Percentiles rank a stretch among this genome's conserved stretches.
Evolutionary conservation across 2,329 filamentous ascomycete genomes (phyloP).

Genomic region (Chalaropsis thielavioides): DNA sequence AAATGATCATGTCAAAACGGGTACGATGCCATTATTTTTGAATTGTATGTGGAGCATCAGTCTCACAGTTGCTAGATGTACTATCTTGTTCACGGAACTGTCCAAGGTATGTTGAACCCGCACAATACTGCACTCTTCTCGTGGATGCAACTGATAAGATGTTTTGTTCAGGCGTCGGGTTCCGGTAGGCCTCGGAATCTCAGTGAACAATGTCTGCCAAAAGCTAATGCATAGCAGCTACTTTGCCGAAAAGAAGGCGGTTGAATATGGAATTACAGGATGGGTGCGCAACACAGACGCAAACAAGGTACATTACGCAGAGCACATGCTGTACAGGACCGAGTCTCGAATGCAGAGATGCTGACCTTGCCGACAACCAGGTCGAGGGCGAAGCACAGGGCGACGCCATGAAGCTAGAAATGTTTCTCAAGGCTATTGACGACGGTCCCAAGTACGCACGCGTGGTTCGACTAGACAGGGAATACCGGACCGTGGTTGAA

Average conservation of each 20-base stretch:
- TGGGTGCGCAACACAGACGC: slow-evolving; percentile 47
- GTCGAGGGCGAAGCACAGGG: slow-evolving; percentile 87
- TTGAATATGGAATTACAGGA: slow-evolving; percentile 38
- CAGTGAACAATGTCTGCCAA: not conserved
- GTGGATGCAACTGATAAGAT: not conserved
- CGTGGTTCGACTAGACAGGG: slow-evolving; percentile 60
- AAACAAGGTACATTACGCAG: slow-evolving; percentile 33
- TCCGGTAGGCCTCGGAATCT: slow-evolving; percentile 29
- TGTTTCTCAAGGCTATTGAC: slow-evolving; percentile 61
- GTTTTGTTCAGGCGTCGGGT: slow-evolving; percentile 36
- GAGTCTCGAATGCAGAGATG: not conserved
- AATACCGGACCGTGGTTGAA: slow-evolving; percentile 48
- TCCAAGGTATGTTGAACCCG: slow-evolving; percentile 44
- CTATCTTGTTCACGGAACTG: slow-evolving; percentile 49
- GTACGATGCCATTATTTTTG: not conserved
- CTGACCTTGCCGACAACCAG: slow-evolving; percentile 30
- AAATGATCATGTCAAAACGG: not conserved
- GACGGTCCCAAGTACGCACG: slow-evolving; percentile 57
- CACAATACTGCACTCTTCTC: not conserved
- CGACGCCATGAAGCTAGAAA: slow-evolving; percentile 44
- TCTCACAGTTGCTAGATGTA: slow-evolving; percentile 34
- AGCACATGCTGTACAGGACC: not conserved
- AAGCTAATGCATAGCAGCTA: slow-evolving; percentile 26
- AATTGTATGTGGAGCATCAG: not conserved
- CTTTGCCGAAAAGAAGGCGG: slow-evolving; percentile 40